A percentile compares a stretch with the other conserved stretches of the same genome.
Conservation (phyloP, 2,329 filamentous ascomycete genomes). For the Aspergillus ruber region DNA sequence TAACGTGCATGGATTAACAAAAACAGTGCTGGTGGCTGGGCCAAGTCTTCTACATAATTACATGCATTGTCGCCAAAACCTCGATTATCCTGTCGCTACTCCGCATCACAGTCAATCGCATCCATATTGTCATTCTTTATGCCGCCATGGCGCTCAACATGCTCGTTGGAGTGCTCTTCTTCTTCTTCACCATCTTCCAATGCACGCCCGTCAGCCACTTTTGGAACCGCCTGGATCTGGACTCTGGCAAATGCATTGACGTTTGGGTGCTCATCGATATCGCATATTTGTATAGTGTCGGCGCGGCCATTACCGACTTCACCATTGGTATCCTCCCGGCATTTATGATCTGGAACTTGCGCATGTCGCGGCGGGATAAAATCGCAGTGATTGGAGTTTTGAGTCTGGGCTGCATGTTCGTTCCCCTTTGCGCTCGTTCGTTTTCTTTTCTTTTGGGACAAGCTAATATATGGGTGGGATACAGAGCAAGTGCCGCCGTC, state of each 20-base stretch:
- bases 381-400: slow-evolving; percentile 46
- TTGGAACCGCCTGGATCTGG: slow-evolving; percentile 34
- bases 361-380: slow-evolving; percentile 49
- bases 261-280: slow-evolving; percentile 44
- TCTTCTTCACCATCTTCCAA: slow-evolving; percentile 46
- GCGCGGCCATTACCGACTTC: slow-evolving; percentile 43
- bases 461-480: slow-evolving; percentile 9
- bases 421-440: slow-evolving; percentile 11
- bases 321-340: slow-evolving; percentile 48
- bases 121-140: slow-evolving; percentile 44
- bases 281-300: slow-evolving; percentile 46
- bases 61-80: slow-evolving; percentile 42
- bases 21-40: slow-evolving; percentile 44
- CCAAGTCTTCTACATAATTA: slow-evolving; percentile 46
- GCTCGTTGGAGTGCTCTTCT: slow-evolving; percentile 40
- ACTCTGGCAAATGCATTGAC: slow-evolving; percentile 36
- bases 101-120: slow-evolving; percentile 39
- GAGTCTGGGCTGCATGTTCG: slow-evolving; percentile 47
- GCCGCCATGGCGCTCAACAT: slow-evolving; percentile 37
- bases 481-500: slow-evolving; percentile 20
- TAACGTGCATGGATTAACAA: neutral
- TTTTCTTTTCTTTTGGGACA: slow-evolving; percentile 15
- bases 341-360: slow-evolving; percentile 49
- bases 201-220: slow-evolving; percentile 46
- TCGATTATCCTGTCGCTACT: slow-evolving; percentile 48